These are phyloP conservation scores for Fusarium metavorans DNA, from an alignment of 2,329 filamentous ascomycete species.

Conservation along the genomic window DNA sequence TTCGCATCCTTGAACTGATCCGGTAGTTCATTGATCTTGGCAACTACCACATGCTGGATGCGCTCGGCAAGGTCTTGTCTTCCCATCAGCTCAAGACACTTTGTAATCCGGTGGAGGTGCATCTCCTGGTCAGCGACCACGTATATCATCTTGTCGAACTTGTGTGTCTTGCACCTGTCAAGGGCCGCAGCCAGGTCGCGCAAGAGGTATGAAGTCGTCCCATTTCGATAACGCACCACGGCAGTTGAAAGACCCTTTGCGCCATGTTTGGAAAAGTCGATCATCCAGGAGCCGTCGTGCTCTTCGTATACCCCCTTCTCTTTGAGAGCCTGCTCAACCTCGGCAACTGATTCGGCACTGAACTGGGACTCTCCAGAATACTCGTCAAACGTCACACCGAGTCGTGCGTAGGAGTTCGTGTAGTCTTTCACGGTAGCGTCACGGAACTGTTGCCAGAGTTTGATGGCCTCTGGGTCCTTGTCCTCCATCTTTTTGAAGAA, in stretches of 20 bases:
- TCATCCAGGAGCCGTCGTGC: constrained; percentile 74
- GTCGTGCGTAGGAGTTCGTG: constrained; percentile 63
- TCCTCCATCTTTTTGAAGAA: constrained; percentile 72
- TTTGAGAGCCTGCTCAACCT: constrained; percentile 69
- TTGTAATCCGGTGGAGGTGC: constrained; percentile 79
- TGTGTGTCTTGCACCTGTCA: constrained; percentile 67
- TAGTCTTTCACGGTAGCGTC: constrained; percentile 67
- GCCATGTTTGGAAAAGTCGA: constrained; percentile 78
- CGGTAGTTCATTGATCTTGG: constrained; percentile 61
- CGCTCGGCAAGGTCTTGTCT: constrained; percentile 47
- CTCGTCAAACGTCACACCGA: constrained; percentile 69
- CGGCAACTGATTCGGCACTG: constrained; percentile 63
- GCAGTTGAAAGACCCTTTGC: constrained; percentile 78
- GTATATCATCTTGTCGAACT: constrained; percentile 84
- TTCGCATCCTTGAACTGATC: constrained; percentile 25
- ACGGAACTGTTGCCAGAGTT: constrained; percentile 66
- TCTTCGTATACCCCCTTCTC: constrained; percentile 72
- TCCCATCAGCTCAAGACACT: constrained; percentile 57
- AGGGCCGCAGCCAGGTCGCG: constrained; percentile 79
- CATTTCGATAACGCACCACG: constrained; percentile 70
- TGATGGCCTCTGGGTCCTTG: constrained; percentile 64
- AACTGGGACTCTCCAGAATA: constrained; percentile 77
- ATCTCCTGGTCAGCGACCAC: constrained; percentile 80
- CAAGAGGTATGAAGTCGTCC: constrained; percentile 65
- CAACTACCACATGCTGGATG: constrained; percentile 59